phyloP scores from a whole-genome alignment of 75 land plant species.

The Azolla pinnata region DNA sequence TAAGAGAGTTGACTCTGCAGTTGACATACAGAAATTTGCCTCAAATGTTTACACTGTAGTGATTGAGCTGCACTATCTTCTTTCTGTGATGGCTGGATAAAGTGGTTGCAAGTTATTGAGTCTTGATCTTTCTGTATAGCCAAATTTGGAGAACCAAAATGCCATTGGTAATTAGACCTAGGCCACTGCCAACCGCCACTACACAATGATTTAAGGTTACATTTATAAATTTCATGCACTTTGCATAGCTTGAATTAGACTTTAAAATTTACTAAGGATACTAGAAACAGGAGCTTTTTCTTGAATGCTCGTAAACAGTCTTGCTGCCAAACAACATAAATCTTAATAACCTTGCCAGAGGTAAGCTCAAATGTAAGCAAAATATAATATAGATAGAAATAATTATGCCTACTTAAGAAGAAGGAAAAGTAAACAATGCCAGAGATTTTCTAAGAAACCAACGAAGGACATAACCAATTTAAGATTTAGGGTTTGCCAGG shows the following conservation, averaged over 20 bases:
- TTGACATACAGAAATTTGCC: no score
- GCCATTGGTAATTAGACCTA: slow-evolving; percentile 45
- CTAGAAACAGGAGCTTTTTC: slow-evolving; percentile 65
- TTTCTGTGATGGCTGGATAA: no score
- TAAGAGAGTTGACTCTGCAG: no score
- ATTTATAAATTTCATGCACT: no score
- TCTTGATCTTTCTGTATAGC: slow-evolving; percentile 18
- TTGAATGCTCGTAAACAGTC: slow-evolving; percentile 76
- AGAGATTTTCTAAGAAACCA: no score
- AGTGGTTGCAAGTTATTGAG: background rate
- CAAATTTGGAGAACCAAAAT: slow-evolving; percentile 48
- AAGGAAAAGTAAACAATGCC: background rate
- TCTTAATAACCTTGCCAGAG: background rate
- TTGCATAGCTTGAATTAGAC: background rate
- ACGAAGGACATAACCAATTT: no score
- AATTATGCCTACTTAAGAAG: no score
- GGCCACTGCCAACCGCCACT: slow-evolving; percentile 48
- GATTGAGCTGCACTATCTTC: no score
- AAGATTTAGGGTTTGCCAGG: no score
- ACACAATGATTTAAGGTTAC: slow-evolving; percentile 22
- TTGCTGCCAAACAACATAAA: slow-evolving; percentile 36
- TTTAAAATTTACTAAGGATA: slow-evolving; percentile 35
- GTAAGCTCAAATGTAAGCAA: background rate
- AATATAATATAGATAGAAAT: no score
- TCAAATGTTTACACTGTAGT: no score